Conservation (phyloP, 306 rosid species). For the Acmispon strigosus region DNA sequence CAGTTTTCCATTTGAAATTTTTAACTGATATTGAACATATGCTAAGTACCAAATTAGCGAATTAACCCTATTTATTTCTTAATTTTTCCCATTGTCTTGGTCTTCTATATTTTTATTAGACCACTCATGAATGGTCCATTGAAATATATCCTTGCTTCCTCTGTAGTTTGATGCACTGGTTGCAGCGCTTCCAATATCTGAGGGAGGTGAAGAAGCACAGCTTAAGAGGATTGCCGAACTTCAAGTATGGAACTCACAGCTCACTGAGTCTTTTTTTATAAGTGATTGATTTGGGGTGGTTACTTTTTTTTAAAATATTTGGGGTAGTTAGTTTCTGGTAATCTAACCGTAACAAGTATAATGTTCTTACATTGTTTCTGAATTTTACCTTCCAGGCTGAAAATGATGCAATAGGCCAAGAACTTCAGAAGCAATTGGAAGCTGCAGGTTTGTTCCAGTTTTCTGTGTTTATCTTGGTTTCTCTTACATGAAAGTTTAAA, state of each 20-base stretch:
- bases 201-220: slow-evolving; percentile 78
- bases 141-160: slow-evolving; percentile 11
- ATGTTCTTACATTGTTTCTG: neutral
- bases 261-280: neutral
- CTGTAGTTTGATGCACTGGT: slow-evolving; percentile 79
- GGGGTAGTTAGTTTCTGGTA: neutral
- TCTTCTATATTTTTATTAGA: neutral
- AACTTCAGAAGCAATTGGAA: slow-evolving; percentile 85
- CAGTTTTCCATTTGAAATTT: neutral
- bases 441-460: slow-evolving; percentile 64
- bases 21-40: neutral
- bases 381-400: slow-evolving; percentile 53
- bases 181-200: slow-evolving; percentile 69
- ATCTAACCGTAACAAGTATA: neutral
- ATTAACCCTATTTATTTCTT: neutral
- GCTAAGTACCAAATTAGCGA: neutral
- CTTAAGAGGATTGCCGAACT: slow-evolving; percentile 72
- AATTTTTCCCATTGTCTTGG: neutral
- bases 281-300: neutral
- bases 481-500: neutral
- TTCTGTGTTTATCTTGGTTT: slow-evolving; percentile 3
- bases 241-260: slow-evolving; percentile 44
- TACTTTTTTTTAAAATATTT: too few relatives aligned
- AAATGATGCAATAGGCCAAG: slow-evolving; percentile 74
- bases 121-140: neutral